phyloP scores from a whole-genome alignment of 352 stramenopile genomes.

The Phytophthora melonis region DNA sequence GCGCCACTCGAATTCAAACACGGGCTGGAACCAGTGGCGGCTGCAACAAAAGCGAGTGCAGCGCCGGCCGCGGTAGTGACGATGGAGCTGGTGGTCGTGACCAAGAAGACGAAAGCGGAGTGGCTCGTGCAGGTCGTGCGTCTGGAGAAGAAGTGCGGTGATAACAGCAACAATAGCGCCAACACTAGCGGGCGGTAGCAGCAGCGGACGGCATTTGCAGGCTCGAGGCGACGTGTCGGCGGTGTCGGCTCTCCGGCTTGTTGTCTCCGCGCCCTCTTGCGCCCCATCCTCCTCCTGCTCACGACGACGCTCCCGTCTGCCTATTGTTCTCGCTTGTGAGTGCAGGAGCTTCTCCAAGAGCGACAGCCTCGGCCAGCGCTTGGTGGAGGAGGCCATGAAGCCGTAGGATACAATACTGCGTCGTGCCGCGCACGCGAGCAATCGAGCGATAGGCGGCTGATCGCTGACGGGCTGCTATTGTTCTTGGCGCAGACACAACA shows the following conservation, averaged over 20 bases:
- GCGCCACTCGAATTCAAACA: conserved; percentile 11
- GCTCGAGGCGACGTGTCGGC: no score
- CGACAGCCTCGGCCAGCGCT: conserved; percentile 48
- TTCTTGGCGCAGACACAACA: conserved; percentile 43
- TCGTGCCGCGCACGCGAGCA: not conserved
- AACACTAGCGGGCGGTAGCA: not conserved
- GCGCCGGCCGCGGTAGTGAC: not conserved
- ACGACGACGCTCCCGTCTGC: conserved; percentile 13
- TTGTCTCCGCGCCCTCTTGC: not conserved
- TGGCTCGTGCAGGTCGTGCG: conserved; percentile 41
- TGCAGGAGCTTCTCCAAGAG: conserved; percentile 52
- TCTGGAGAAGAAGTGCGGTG: conserved; percentile 40
- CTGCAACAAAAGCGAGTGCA: not conserved
- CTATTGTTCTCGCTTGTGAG: conserved; percentile 19
- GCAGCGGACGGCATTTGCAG: not conserved
- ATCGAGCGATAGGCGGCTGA: no score
- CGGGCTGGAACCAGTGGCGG: not conserved
- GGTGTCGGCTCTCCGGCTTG: no score
- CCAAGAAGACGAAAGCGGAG: conserved; percentile 39
- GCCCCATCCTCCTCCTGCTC: not conserved
- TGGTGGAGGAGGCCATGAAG: conserved; percentile 44
- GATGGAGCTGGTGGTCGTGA: conserved; percentile 39
- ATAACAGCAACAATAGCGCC: not conserved
- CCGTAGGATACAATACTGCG: conserved; percentile 13
- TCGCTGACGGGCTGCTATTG: not conserved